Base-by-base conservation (phyloP, 805 yeast genomes). In the Yarrowia sp. region DNA sequence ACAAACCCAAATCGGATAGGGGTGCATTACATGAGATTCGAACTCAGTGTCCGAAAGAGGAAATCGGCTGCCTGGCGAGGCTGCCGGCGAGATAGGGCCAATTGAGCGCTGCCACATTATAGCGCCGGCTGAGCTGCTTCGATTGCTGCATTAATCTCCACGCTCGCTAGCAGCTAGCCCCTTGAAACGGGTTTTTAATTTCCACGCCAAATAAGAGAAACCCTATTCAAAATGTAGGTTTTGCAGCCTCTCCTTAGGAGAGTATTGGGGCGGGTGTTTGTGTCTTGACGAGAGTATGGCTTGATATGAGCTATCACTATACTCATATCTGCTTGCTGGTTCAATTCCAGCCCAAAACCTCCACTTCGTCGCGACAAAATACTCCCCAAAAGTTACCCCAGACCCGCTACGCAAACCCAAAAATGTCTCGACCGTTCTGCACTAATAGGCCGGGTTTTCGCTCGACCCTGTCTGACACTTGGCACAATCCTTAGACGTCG, bases 1-100 rank as follows among this genome's bases (percentile, higher is more conserved):
- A 5, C 19, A 21, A 47, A 47, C 55, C 39, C 39, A 32, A 47
- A 32, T 21, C 55, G n/a, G 27, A 44, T 47, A 47, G 55, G 55
- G 55, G 55, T 47, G 55, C 55, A 47, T 27, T 27, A 42, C 47
- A 42, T 42, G 32, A 25, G 31, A 24, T 25, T 39, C 25, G 4
- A 25, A 25, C 21, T 21, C 16, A 7, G 12, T 10, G 9, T 22
- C 9, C 14, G 10, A 21, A 42, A 8, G 2, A 7, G 47, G 32
- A 8, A 19, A n/a, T 4, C 13, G n/a, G 41, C 10, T 10, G 29
- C 8, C 8, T 6, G 8, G 9, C 10, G 16, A 10, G 35, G 7
- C 6, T 2, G 3, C 16, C 35, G 12, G 35, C 35, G 12, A 9
- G 16, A 31, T 14, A n/a, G n/a, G n/a, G n/a, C n/a, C 35, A 31